Evolutionary conservation across 2,329 filamentous ascomycete genomes (phyloP), one percentile per base, ranked within the genome.

Genomic region (Nectriaceae sp.): DNA sequence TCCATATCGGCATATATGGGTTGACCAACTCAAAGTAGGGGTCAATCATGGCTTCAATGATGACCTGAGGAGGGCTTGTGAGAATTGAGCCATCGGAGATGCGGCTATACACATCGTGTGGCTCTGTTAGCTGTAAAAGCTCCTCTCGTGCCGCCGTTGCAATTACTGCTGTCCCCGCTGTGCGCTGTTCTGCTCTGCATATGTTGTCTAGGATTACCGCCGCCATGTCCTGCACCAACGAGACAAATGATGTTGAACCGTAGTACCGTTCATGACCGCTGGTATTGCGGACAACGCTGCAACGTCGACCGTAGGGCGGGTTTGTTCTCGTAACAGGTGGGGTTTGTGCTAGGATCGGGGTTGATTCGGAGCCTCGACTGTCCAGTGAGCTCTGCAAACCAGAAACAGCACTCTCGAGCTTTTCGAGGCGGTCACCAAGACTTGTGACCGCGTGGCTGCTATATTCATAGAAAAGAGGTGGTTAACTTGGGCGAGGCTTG

Each of bases 21-120:
- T 47, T 50, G n/a, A 44, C 48, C 40, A 44, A 40, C 5, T 47
- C 48, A 24, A 47, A 50, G 22, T 50, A 47, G 4, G 48, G 44
- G 11, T 47, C 48, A n/a, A 50, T 44, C 48, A 50, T 47, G 6
- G 48, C 48, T 21, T 50, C 44, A 3, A 50, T 39, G 10, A 50
- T 50, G 13, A 50, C 48, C 21, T 26, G 31, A 5, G 48, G 44
- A 18, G 48, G 48, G 2, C 48, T 46, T 10, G 43, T 50, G 13
- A 47, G 21, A n/a, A 44, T 20, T 1, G 48, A 50, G 4, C 48
- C 48, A 33, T 47, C 48, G 15, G 35, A 50, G 18, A 50, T 36
- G 21, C 44, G 39, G 21, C 21, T 16, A 11, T 38, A 33, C 20
- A 16, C n/a, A 3, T 40, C 40, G 20, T 44, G 40, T 15, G 19